phyloP scores from a whole-genome alignment of 2,329 filamentous ascomycete genomes.

The Sphaerulina vaccinii region DNA sequence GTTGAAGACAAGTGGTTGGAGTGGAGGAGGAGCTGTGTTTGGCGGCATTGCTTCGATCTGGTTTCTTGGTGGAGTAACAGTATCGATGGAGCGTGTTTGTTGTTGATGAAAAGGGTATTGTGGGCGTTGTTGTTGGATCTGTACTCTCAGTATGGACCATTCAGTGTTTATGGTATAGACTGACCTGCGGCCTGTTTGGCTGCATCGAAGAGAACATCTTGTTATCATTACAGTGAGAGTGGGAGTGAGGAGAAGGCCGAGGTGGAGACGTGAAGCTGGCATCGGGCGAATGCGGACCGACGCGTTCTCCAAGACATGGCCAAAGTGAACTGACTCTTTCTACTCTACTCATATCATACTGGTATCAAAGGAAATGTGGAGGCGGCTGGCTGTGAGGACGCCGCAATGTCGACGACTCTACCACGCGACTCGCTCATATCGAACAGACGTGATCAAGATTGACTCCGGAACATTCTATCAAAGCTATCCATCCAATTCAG shows the following conservation, averaged over 20 bases:
- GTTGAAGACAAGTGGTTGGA: slow-evolving; percentile 46
- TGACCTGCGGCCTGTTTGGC: slow-evolving; percentile 21
- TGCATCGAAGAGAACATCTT: slow-evolving; percentile 22
- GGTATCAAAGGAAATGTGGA: slow-evolving; percentile 14
- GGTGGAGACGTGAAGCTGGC: slow-evolving; percentile 4
- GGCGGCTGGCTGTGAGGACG: slow-evolving; percentile 14
- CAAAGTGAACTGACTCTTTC: too few species aligned
- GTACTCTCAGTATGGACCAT: not conserved
- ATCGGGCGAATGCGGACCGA: not conserved
- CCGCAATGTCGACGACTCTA: slow-evolving; percentile 23
- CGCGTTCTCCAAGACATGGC: not conserved
- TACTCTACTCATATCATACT: not conserved
- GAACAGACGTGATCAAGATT: slow-evolving; percentile 58
- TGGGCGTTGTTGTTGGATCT: slow-evolving; percentile 17
- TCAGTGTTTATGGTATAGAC: not conserved
- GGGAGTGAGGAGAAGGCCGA: slow-evolving; percentile 14
- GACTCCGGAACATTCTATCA: slow-evolving; percentile 80
- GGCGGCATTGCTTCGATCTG: slow-evolving; percentile 53
- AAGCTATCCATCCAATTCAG: slow-evolving; percentile 59
- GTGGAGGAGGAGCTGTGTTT: slow-evolving; percentile 13
- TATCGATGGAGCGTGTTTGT: slow-evolving; percentile 31
- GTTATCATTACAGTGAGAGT: slow-evolving; percentile 10
- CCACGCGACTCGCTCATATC: slow-evolving; percentile 9
- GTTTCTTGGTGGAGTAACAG: slow-evolving; percentile 37
- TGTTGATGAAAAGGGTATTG: slow-evolving; percentile 30